Evolutionary conservation across 1,284 basidiomycete species (phyloP).

Genomic region (Amylostereum areolatum): DNA sequence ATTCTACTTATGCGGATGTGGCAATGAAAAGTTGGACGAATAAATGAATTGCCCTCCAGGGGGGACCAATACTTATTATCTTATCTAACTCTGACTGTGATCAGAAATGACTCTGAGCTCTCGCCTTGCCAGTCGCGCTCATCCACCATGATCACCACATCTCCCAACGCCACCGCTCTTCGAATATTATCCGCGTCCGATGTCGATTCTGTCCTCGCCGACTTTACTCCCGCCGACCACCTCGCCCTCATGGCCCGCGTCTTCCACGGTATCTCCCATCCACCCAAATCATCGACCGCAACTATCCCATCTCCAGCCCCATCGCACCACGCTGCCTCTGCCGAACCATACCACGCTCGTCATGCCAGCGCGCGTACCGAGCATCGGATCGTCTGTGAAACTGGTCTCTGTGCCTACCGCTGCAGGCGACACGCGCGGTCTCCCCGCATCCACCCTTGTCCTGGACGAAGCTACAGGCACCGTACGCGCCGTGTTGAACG

Average conservation of each 20-base stretch:
- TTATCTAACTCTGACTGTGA: not conserved
- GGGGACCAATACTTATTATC: not conserved
- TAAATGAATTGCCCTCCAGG: too few relatives aligned
- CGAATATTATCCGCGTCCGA: constrained; percentile 31
- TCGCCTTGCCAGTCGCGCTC: not conserved
- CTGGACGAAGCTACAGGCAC: constrained; percentile 65
- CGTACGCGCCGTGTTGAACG: constrained; percentile 71
- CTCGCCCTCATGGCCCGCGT: constrained; percentile 51
- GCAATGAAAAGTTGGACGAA: too few relatives aligned
- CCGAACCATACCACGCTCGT: constrained; percentile 52
- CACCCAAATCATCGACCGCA: constrained; percentile 5
- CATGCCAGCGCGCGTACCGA: constrained; percentile 61
- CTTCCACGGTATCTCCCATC: constrained; percentile 27
- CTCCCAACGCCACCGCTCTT: not conserved
- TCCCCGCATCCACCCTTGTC: constrained; percentile 74
- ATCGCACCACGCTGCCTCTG: constrained; percentile 42
- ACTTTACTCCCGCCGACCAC: constrained; percentile 38
- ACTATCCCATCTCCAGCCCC: constrained; percentile 34
- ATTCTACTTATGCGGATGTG: too few relatives aligned
- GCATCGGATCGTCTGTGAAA: constrained; percentile 55
- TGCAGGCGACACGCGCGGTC: constrained; percentile 38
- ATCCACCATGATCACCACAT: not conserved
- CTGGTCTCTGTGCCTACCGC: constrained; percentile 62
- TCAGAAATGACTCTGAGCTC: not conserved
- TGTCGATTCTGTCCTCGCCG: constrained; percentile 37